A percentile compares a stretch with the other conserved stretches of the same genome.
phyloP scores from a whole-genome alignment of 345 rosid species.

The Murraya koenigii region DNA sequence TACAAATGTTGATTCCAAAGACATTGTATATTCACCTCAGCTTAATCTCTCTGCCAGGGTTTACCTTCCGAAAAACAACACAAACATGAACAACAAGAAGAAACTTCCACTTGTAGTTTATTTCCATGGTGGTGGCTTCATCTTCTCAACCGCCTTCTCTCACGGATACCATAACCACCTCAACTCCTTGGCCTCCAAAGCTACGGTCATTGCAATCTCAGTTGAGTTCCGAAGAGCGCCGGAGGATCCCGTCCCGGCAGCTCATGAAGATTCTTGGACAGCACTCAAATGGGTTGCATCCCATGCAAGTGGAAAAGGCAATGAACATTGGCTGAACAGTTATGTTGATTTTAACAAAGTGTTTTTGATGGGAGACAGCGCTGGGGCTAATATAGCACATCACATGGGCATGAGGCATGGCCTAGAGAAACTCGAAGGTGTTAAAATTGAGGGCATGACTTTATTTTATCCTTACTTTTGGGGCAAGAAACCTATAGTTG shows the following conservation, averaged over 20 bases:
- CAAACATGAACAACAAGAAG: background rate
- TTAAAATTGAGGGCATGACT: constrained; percentile 17
- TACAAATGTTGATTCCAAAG: constrained; percentile 51
- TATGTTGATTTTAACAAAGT: constrained; percentile 24
- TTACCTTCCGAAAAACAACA: constrained; percentile 33
- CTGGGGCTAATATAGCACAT: constrained; percentile 38
- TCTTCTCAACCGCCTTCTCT: constrained; percentile 19
- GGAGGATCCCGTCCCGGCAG: constrained; percentile 31
- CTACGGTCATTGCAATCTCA: constrained; percentile 25
- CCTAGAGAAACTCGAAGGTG: constrained; percentile 4
- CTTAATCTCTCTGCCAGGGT: constrained; percentile 27
- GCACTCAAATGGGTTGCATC: constrained; percentile 36
- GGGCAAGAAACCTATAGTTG: constrained; percentile 26
- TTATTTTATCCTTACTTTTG: constrained; percentile 29
- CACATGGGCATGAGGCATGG: constrained; percentile 26
- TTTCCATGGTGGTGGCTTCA: constrained; percentile 42
- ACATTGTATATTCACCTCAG: constrained; percentile 14
- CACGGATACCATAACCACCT: constrained; percentile 30
- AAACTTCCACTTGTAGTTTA: constrained; percentile 44
- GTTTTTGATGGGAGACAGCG: constrained; percentile 39
- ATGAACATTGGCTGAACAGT: constrained; percentile 33
- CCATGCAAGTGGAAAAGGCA: constrained; percentile 23
- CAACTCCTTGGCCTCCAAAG: constrained; percentile 24
- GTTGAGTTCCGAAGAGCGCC: constrained; percentile 37
- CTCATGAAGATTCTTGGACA: constrained; percentile 36